A percentile compares a stretch with the other conserved stretches of the same genome.
phyloP scores from a whole-genome alignment of 1,284 basidiomycete species.

The Grifola frondosa region DNA sequence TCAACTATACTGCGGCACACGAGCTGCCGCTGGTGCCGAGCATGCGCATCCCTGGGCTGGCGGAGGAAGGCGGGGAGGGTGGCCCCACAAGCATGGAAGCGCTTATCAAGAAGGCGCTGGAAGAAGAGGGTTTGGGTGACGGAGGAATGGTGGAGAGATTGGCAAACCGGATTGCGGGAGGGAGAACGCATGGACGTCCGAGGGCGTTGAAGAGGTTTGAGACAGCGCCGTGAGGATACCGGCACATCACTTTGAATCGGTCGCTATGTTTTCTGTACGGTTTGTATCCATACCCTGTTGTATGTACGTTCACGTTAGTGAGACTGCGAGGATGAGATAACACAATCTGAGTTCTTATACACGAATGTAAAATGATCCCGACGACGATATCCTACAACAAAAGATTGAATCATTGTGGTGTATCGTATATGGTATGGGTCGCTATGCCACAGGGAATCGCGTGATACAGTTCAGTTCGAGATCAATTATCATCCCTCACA shows the following conservation, averaged over 20 bases:
- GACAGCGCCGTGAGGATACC: constrained; percentile 37
- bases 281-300: too few relatives aligned
- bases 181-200: constrained; percentile 47
- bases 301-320: too few relatives aligned
- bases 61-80: constrained; percentile 20
- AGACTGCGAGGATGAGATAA: background rate
- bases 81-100: constrained; percentile 75
- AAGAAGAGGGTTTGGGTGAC: constrained; percentile 55
- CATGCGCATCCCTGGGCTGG: constrained; percentile 51
- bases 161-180: constrained; percentile 60
- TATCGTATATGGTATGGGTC: too few relatives aligned
- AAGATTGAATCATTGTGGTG: too few relatives aligned
- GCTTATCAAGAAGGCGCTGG: constrained; percentile 75
- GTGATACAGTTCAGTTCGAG: too few relatives aligned
- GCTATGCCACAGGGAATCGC: too few relatives aligned
- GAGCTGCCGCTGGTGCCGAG: constrained; percentile 54
- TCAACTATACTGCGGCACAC: constrained; percentile 40
- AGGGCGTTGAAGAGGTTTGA: constrained; percentile 63
- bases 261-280: too few relatives aligned
- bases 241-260: background rate
- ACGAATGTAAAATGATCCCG: too few relatives aligned
- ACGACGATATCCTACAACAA: too few relatives aligned
- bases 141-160: constrained; percentile 52
- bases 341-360: too few relatives aligned
- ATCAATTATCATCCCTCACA: too few relatives aligned